Evolutionary conservation across 2,329 filamentous ascomycete genomes (phyloP), one percentile per base, ranked within the genome.

Genomic region (Aspergillus ochraceoroseus): DNA sequence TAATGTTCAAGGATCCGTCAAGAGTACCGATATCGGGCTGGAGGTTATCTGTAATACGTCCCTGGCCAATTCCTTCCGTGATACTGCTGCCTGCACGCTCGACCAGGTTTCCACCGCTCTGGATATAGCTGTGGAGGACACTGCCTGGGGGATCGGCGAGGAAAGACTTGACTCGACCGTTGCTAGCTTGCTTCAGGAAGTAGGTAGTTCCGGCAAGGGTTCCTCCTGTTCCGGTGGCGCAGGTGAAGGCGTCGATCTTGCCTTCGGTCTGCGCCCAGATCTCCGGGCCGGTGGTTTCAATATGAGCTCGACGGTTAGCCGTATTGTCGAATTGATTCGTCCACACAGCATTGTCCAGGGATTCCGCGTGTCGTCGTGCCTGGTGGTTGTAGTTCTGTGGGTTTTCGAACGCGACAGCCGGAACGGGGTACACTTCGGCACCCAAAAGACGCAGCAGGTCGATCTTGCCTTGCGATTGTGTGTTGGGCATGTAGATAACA

Each of bases 401-500:
- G 71, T 96, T 87, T 49, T 96, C 89, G 59, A 94, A 96, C 3
- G 92, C 83, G 11, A 96, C 92, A 5, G 90, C 92, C 11, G 92
- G 92, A 0, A 98, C 92, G 12, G 92, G 89, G 69, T 94, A 85
- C 22, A 98, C 92, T 67, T 96, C 89, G 17, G 92, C 92, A 51
- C 92, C 92, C 7, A 98, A 77, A 23, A 96, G 74, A 6, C 90
- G 78, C 50, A 98, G 73, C 38, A 98, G 76, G 65, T 96, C 92
- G 62, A 98, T 86, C 74, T 98, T 98, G 63, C 89, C 92, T 70
- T 95, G 90, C 13, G 89, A 94, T 71, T 96, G 92, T 33, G 90
- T 96, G 74, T 98, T 85, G 57, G 92, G 92, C 92, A 98, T 96
- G 79, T 96, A 98, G 63, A 98, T 98, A 61, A 96, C 89, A 35